These are phyloP conservation scores for Pichia sp. DNA, from an alignment of 1,139 yeast genomes.

Conservation along the genomic window DNA sequence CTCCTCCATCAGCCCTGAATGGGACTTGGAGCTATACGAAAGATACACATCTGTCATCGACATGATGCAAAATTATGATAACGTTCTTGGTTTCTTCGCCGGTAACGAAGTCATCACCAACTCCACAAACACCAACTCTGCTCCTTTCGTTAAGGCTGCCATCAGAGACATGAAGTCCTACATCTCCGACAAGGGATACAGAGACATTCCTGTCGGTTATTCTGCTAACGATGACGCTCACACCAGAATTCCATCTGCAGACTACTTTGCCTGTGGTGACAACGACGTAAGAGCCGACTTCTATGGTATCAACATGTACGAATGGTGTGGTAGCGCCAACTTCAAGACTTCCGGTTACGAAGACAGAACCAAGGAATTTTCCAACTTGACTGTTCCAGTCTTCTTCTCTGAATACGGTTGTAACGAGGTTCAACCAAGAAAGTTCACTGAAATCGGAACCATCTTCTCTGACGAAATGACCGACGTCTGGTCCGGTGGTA, in stretches of 20 bases:
- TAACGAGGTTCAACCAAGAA: constrained; percentile 57
- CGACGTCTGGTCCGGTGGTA: constrained; percentile 85
- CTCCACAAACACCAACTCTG: constrained; percentile 61
- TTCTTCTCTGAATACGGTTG: constrained; percentile 85
- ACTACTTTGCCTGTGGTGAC: constrained; percentile 72
- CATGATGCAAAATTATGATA: constrained; percentile 60
- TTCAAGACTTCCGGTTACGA: constrained; percentile 65
- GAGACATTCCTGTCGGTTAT: constrained; percentile 77
- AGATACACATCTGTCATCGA: constrained; percentile 63
- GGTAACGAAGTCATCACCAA: constrained; percentile 80
- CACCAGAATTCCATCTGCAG: constrained; percentile 65
- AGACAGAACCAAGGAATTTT: constrained; percentile 67
- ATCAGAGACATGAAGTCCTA: constrained; percentile 70
- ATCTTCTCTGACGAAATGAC: constrained; percentile 51
- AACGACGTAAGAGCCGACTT: constrained; percentile 69
- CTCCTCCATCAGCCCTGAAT: constrained; percentile 48
- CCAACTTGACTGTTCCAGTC: constrained; percentile 61
- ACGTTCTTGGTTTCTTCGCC: constrained; percentile 75
- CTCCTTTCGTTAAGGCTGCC: constrained; percentile 80
- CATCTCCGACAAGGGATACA: constrained; percentile 53
- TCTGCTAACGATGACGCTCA: constrained; percentile 71
- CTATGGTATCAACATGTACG: constrained; percentile 93
- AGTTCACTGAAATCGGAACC: constrained; percentile 48
- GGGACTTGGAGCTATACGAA: constrained; percentile 59
- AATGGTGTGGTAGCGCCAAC: constrained; percentile 83